Percentiles rank a stretch among this genome's conserved stretches.
Conservation (phyloP, 2,329 filamentous ascomycete genomes). For the Xylariales sp. region DNA sequence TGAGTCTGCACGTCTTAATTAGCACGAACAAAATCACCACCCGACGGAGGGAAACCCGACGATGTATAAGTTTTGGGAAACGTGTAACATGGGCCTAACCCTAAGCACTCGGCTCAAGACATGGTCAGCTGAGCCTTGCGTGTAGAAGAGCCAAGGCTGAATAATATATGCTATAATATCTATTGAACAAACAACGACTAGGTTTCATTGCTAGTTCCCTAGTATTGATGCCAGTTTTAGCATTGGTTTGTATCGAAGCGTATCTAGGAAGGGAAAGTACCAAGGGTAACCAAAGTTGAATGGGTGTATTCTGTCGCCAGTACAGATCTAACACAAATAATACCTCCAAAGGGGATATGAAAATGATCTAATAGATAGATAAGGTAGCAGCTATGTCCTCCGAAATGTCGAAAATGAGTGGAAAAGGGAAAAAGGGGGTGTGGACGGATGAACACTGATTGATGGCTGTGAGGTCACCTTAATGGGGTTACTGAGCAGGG, state of each 20-base stretch:
- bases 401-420: background rate
- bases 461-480: background rate
- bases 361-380: background rate
- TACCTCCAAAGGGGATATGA: constrained; percentile 3
- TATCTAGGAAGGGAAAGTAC: background rate
- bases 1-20: constrained; percentile 11
- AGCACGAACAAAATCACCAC: background rate
- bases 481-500: constrained; percentile 37
- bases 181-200: constrained; percentile 3
- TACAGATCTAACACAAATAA: constrained; percentile 29
- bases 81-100: constrained; percentile 8
- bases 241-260: background rate
- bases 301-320: constrained; percentile 32
- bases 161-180: constrained; percentile 9
- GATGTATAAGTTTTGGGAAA: background rate
- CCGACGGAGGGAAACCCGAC: background rate
- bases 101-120: background rate
- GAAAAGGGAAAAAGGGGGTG: background rate
- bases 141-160: background rate
- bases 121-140: background rate
- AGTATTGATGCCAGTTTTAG: constrained; percentile 29
- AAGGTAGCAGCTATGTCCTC: background rate
- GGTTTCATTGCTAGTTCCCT: constrained; percentile 21
- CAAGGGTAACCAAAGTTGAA: background rate
- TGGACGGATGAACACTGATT: background rate